Evolutionary conservation across 192 early-diverging fungal genomes (phyloP), one percentile per base, ranked within the genome.

Genomic region (Umbelopsis sp.): DNA sequence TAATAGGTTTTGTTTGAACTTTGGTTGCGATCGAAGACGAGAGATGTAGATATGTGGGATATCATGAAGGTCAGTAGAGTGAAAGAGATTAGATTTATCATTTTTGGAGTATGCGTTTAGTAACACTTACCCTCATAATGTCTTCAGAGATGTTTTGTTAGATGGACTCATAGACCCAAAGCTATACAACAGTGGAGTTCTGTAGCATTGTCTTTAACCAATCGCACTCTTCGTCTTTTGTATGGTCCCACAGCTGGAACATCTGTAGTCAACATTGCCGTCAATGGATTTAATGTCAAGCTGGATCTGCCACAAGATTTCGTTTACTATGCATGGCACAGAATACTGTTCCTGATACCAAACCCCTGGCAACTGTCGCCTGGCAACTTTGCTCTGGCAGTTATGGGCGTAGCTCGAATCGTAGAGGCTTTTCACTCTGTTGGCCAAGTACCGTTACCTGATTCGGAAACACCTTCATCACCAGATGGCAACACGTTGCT

Each of bases 401-500:
- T 91, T 11, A 79, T 72, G 38, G 88, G 90, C 0, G 80, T 91
- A 25, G 87, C 83, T 22, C 72, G 75, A 34, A 79, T 90, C 47
- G 84, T 91, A 14, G 87, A 89, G 36, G 80, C 83, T 0, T 81
- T 87, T 47, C 71, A 83, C 44, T 34, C 24, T 1, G 78, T 85
- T 16, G 73, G 17, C 43, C 73, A 67, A 45, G 59, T 21, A 21
- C 73, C 38, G 69, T 71, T 0, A 69, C 75, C 21, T 72, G 74
- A 34, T 20, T 22, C 56, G 12, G 56, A 62, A 11, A 45, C 74
- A 45, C 71, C 74, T 0, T 70, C 77, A 12, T 74, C 80, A 20
- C 84, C 89, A 0, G 82, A 94, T 77, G 92, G 91, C 20, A 94
- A 93, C 67, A 92, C 91, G 0, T 51, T 96, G 10, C 82, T 96